Evolutionary conservation across 768 basidiomycete species (phyloP).

Genomic region (Russula vinacea): DNA sequence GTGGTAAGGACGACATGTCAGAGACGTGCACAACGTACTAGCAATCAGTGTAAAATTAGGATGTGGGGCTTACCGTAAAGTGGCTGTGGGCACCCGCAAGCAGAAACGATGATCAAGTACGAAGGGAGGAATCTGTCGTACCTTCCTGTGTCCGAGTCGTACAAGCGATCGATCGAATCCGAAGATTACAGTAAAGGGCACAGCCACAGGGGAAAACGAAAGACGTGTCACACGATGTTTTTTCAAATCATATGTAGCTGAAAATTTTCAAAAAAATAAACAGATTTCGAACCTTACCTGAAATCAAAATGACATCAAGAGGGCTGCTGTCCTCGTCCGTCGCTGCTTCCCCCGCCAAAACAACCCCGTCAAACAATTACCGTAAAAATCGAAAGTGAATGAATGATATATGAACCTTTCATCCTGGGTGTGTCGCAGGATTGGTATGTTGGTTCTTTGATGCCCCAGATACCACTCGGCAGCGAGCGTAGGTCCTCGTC

Average conservation of each 20-base stretch:
- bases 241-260: no score
- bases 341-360: not conserved
- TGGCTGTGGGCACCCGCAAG: conserved; percentile 46
- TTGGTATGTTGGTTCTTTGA: conserved; percentile 57
- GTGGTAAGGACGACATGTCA: not conserved
- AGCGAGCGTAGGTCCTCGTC: conserved; percentile 56
- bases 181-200: conserved; percentile 48
- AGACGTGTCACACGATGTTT: no score
- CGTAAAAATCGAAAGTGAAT: no score
- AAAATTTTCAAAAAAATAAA: no score
- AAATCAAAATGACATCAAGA: conserved; percentile 17
- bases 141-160: conserved; percentile 79
- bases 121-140: conserved; percentile 70
- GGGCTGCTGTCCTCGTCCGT: conserved; percentile 7
- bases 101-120: conserved; percentile 40
- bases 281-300: conserved; percentile 21
- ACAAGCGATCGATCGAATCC: conserved; percentile 69
- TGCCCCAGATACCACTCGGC: conserved; percentile 67
- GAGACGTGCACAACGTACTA: no score
- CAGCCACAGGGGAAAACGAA: no score
- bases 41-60: not conserved
- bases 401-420: conserved; percentile 45
- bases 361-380: no score
- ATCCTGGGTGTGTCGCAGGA: conserved; percentile 46
- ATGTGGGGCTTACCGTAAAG: conserved; percentile 49